These are phyloP conservation scores for Neonectria coccinea DNA, from an alignment of 2,329 filamentous ascomycete species.

Conservation along the genomic window DNA sequence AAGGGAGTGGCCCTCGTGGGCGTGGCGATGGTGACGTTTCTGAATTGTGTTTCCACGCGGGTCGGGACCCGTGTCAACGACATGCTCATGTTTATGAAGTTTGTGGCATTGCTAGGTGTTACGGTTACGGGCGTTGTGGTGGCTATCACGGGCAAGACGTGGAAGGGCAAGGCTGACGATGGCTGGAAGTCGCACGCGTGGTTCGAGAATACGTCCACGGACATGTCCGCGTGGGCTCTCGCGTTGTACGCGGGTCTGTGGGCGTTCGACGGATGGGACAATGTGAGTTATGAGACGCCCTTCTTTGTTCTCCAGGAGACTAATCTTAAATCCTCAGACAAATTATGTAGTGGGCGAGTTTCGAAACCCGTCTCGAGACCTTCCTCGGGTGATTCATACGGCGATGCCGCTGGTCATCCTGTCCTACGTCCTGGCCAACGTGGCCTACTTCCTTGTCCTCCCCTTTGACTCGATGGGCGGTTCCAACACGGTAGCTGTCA, in stretches of 20 bases:
- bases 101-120: conserved; percentile 87
- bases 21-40: conserved; percentile 78
- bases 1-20: conserved; percentile 87
- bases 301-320: background rate
- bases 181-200: conserved; percentile 91
- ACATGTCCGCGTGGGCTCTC: conserved; percentile 89
- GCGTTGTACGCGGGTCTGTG: conserved; percentile 95
- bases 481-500: conserved; percentile 94
- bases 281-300: conserved; percentile 70
- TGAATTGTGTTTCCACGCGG: conserved; percentile 93
- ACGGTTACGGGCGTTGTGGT: conserved; percentile 91
- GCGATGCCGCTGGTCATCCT: conserved; percentile 95
- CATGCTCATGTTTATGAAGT: conserved; percentile 96
- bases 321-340: conserved; percentile 68
- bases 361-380: conserved; percentile 87
- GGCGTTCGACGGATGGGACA: conserved; percentile 99
- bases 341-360: conserved; percentile 99
- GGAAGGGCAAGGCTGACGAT: conserved; percentile 77
- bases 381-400: conserved; percentile 95
- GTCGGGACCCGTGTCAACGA: conserved; percentile 90
- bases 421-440: conserved; percentile 89
- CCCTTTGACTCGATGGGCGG: conserved; percentile 83
- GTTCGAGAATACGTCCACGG: conserved; percentile 87
- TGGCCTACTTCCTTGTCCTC: conserved; percentile 94
- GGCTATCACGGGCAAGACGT: conserved; percentile 84